Evolutionary conservation across 768 basidiomycete genomes (phyloP), one percentile per base, ranked within the genome.

Genomic region (Auriscalpium microsporum): DNA sequence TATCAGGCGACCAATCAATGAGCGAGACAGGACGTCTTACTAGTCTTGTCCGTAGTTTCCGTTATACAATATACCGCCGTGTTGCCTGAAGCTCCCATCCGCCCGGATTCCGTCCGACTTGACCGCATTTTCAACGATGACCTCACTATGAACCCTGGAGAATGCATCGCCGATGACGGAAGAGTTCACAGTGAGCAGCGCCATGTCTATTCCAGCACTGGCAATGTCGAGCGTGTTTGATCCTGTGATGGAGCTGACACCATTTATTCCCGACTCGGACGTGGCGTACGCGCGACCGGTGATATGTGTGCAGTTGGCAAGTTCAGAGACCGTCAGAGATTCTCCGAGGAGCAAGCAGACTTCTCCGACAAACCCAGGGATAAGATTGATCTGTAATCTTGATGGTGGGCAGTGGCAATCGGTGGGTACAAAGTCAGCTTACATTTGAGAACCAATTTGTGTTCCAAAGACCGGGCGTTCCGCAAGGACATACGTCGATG

Each of bases 361-460:
- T 62, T 78, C 74, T 14, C 76, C 76, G 40, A 79, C 78, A 19
- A 80, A 68, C 44, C 72, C 72, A 1, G 85, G 84, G 21, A 83
- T 77, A 14, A 78, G 72, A 48, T 86, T 84, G 38, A 82, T 73
- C 77, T 84, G 56, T 8, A 46, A 13, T 13, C 56, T 10, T 8
- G 16, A 21, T 48, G 51, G 11, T 52, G 47, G 14, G 37, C 35
- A 33, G 45, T 21, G 8, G 37, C 35, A n/a, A 42, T n/a, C 17
- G 21, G 8, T 5, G n/a, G 16, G 14, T 48, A n/a, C 40, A 16
- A 37, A 9, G 9, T 56, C 28, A 44, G 17, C 73, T n/a, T 51
- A 80, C 79, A 57, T 82, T 82, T 6, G 75, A 74, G 59, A 75
- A 81, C 83, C 83, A 84, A 58, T 84, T 84, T 2, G 77, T 75